Base-by-base conservation (phyloP, 306 rosid genomes). In the Biancaea sappan region DNA sequence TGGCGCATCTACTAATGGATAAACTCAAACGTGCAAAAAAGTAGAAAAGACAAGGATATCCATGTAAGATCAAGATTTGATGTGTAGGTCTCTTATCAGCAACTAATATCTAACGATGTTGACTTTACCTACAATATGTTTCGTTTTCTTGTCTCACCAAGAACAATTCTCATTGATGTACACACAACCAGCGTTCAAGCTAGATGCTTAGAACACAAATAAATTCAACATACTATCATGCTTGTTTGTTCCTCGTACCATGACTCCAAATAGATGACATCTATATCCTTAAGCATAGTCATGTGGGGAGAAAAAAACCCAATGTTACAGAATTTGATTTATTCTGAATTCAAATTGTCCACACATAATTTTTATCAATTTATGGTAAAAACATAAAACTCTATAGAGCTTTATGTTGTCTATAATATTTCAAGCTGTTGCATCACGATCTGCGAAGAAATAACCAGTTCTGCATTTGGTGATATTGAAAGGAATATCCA, bases 1-100 rank as follows among this genome's bases (percentile, higher is more conserved):
- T 89, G 66, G 92, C 94, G 58, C 94, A 87, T 83, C 75, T 82
- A 63, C 75, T 91, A 26, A 85, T 89, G 92, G 92, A 87, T 57
- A 82, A 91, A 71, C 92, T 89, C 34, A 79, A 72, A 82, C 54
- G 79, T 70, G 80, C 74, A 72, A 69, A 54, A n/a, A 56, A 31
- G 81, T 2, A 14, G 65, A 59, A 35, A 66, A 71, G 59, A 53
- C 67, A 81, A 25, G 44, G 74, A 48, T 52, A 26, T 38, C 8
- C 58, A 35, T 24, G 60, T 64, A 56, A 40, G 28, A 48, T 32
- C 62, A 68, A n/a, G 54, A 6, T 75, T 75, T 50, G 47, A 57
- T 71, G 1, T 14, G 1, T 14, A 37, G 11, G 10, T 21, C 2
- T 40, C 11, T 63, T 22, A 47, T 46, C 32, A 24, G 35, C 52